These are phyloP conservation scores for Fusarium sp. DNA, from an alignment of 2,329 filamentous ascomycete genomes.

Conservation along the genomic window DNA sequence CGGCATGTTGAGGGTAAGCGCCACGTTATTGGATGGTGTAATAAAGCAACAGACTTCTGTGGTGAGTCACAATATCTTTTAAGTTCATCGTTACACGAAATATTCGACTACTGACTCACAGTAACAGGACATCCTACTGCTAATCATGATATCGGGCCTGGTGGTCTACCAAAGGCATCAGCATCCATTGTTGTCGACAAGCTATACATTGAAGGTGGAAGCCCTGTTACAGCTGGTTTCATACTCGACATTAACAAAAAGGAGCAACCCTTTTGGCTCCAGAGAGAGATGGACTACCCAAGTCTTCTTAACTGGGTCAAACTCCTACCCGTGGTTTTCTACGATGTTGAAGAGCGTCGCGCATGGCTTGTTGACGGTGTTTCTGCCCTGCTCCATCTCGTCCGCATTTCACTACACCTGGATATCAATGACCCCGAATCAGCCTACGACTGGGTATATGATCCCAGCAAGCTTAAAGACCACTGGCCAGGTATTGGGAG, in stretches of 20 bases:
- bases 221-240: background rate
- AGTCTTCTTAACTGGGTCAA: constrained; percentile 20
- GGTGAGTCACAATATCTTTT: background rate
- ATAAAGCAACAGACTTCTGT: constrained; percentile 3
- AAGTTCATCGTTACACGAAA: background rate
- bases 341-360: background rate
- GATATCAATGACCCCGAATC: constrained; percentile 14
- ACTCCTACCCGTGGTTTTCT: background rate
- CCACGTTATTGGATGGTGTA: constrained; percentile 20
- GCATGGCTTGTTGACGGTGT: constrained; percentile 22
- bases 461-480: background rate
- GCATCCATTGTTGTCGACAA: background rate
- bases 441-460: constrained; percentile 19
- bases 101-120: background rate
- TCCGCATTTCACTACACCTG: constrained; percentile 7
- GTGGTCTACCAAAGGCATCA: background rate
- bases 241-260: constrained; percentile 10
- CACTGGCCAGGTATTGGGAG: background rate
- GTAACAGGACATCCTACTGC: background rate
- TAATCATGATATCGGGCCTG: background rate
- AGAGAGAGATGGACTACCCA: constrained; percentile 15
- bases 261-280: constrained; percentile 12
- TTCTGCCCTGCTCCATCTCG: constrained; percentile 23
- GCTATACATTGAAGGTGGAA: constrained; percentile 14
- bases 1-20: background rate